Evolutionary conservation across 352 stramenopile species (phyloP), one percentile per base, ranked within the genome.

Genomic region (Pythium utonaiense): DNA sequence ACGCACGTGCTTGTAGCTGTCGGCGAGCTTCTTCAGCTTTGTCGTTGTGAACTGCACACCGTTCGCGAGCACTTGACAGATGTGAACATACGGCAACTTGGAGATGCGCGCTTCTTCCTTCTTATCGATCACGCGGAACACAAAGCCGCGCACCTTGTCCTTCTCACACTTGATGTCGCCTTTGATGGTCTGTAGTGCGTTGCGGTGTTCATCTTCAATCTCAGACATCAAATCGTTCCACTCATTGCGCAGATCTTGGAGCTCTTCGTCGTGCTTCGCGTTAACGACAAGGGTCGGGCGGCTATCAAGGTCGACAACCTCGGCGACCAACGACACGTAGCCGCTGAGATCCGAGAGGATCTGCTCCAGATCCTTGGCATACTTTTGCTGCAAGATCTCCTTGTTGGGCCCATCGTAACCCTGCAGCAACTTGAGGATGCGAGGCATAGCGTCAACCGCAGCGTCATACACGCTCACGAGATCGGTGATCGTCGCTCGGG

Each of bases 31-130:
- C 59, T 94, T 90, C 21, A 98, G 77, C 57, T 86, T 89, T 10
- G 79, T 89, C 13, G 95, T 99, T 17, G 93, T 98, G 71, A 99
- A 99, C 69, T 99, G 97, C 27, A 99, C 90, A 13, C 98, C 97
- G 69, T 98, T 99, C 52, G 98, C 96, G 14, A 99, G 82, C 28
- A 99, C 89, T 52, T 96, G 86, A 57, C 98, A 93, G 33, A 98
- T 95, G 61, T 96, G 88, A 19, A 98, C 86, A 42, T 93, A 78
- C 1, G 74, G 74, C 3, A 96, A 41, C 64, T 95, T 89, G 38
- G 92, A 90, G n/a, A 98, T 73, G 12, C 86, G 73, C 57, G 95
- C 93, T 54, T 96, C 79, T 54, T 97, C 87, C 66, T 98, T 98
- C 41, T 95, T 96, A 72, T 97, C 88, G 25, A 91, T 83, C 34